Percentiles rank a stretch among this genome's conserved stretches.
Conservation (phyloP, 2,329 filamentous ascomycete species). For the Phyllosticta citrichinensis region DNA sequence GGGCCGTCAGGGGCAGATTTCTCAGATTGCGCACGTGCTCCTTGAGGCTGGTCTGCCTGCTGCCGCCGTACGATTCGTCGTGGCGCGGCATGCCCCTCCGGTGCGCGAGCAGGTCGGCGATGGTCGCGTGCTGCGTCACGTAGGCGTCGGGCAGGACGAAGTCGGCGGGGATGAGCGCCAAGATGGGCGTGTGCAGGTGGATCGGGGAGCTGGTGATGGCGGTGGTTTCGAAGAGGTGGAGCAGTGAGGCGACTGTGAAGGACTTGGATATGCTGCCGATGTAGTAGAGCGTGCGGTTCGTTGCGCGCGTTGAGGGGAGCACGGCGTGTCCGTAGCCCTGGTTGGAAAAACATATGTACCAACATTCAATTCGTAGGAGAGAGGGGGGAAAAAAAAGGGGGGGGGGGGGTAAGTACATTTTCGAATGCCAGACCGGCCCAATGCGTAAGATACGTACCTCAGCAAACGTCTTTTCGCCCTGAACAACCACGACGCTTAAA, state of each 20-base stretch:
- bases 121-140: constrained; percentile 18
- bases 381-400: no score
- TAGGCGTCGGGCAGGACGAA: constrained; percentile 26
- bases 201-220: constrained; percentile 16
- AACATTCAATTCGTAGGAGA: background rate
- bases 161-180: constrained; percentile 23
- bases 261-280: constrained; percentile 22
- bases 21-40: constrained; percentile 34
- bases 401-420: no score
- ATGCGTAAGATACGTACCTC: constrained; percentile 18
- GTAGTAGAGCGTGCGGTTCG: constrained; percentile 19
- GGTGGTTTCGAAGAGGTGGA: constrained; percentile 18
- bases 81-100: constrained; percentile 26
- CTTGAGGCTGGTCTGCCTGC: constrained; percentile 18
- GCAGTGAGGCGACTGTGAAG: constrained; percentile 18
- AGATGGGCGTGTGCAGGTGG: constrained; percentile 27
- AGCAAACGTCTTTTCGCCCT: constrained; percentile 32
- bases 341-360: background rate
- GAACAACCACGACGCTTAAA: constrained; percentile 39
- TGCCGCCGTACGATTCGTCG: constrained; percentile 18
- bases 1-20: constrained; percentile 31
- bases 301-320: constrained; percentile 13
- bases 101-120: constrained; percentile 27
- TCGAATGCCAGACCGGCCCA: background rate
- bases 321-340: constrained; percentile 17